Evolutionary conservation across 208 protist species (phyloP), one percentile per base, ranked within the genome.

Genomic region (Jaenimonas drosophilae): DNA sequence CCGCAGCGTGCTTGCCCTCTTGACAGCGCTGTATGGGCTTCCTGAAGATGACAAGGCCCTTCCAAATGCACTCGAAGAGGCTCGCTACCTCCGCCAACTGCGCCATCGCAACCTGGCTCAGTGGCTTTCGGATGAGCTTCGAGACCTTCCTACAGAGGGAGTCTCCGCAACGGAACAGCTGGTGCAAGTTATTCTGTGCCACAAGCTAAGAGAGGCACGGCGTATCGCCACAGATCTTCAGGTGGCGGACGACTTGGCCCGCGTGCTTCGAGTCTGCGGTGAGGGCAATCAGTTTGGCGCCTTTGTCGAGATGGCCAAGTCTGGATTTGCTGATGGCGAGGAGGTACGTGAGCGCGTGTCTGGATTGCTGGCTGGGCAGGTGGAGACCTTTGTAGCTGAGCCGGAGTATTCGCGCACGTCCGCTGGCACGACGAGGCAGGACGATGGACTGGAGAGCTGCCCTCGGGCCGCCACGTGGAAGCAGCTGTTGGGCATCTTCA

Each of bases 401-500:
- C 61, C 76, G 25, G 62, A 73, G 57, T 94, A 89, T 51, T 20
- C 33, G 26, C 2, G 39, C 4, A 24, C 2, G 29, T 37, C 12
- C 31, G 23, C 1, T 50, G 43, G 3, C 33, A 34, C 12, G 48
- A 37, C 17, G n/a, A n/a, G n/a, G n/a, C n/a, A n/a, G n/a, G 42
- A 41, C 50, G 33, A 20, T 11, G 40, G 23, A 4, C 16, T 21
- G 31, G 52, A 82, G 21, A 42, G 31, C 14, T 32, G 65, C 4
- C 39, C 62, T 1, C 58, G 61, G 3, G 66, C 77, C 3, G 77
- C 80, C n/a, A 89, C 86, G 43, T 94, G 86, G 82, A 91, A 89
- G 54, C 86, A 94, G 58, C 59, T 94, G 40, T 61, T 94, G 2
- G 86, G 86, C 24, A 77, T 90, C 49, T 88, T 89, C 58, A 64